Conservation (phyloP, 441 rosid genomes). For the Erodium trifolium region DNA sequence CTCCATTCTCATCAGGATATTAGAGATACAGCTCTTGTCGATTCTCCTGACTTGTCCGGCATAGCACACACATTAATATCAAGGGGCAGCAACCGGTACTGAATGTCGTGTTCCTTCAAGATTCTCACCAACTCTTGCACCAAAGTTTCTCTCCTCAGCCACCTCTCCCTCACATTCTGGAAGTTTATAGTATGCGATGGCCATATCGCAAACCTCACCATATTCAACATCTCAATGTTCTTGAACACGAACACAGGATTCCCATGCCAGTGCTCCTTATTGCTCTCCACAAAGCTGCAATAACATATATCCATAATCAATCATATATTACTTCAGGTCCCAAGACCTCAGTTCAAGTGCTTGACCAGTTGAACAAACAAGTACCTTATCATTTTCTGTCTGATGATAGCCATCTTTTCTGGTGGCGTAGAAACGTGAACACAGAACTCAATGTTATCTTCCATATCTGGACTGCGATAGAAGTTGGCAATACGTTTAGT, state of each 20-base stretch:
- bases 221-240: constrained; percentile 9
- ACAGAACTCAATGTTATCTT: constrained; percentile 14
- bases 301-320: not conserved
- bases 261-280: constrained; percentile 13
- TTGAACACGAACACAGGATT: constrained; percentile 1
- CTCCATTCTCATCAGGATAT: too few species aligned
- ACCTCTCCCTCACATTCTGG: constrained; percentile 11
- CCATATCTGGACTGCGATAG: constrained; percentile 21
- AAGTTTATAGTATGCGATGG: constrained; percentile 9
- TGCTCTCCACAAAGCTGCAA: constrained; percentile 10
- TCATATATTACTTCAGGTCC: too few species aligned
- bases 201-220: constrained; percentile 9
- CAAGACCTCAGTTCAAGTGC: too few species aligned
- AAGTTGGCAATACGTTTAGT: constrained; percentile 16
- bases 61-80: constrained; percentile 12
- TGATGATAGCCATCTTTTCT: constrained; percentile 15
- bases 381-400: constrained; percentile 12
- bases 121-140: constrained; percentile 13
- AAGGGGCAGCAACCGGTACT: constrained; percentile 10
- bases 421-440: constrained; percentile 14
- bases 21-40: too few species aligned
- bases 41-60: not conserved
- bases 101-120: constrained; percentile 13
- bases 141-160: not conserved
- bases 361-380: too few species aligned